Percentiles rank a stretch among this genome's conserved stretches.
Conservation (phyloP, 2,329 filamentous ascomycete species). For the Cladosporium sp. region DNA sequence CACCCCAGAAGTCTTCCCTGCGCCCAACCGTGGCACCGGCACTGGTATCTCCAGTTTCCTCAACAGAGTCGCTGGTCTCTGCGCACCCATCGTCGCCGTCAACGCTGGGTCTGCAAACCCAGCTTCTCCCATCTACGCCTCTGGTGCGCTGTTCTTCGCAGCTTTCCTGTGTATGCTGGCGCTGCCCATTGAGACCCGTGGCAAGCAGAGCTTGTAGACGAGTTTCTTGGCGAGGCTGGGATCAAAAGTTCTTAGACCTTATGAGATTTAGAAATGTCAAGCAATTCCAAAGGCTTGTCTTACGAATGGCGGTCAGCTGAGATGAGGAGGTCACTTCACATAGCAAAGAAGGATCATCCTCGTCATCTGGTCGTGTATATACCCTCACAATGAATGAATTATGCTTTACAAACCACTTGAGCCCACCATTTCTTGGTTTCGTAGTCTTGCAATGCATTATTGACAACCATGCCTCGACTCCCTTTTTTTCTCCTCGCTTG, state of each 20-base stretch:
- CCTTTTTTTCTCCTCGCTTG: too few species aligned
- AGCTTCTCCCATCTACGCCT: slow-evolving; percentile 45
- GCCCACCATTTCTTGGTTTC: too few species aligned
- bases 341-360: neutral
- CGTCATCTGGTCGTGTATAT: neutral
- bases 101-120: slow-evolving; percentile 42
- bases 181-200: slow-evolving; percentile 47
- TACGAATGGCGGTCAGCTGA: neutral
- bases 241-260: neutral
- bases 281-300: neutral
- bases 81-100: slow-evolving; percentile 66
- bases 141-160: slow-evolving; percentile 45
- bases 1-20: slow-evolving; percentile 75
- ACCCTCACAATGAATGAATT: neutral
- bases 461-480: too few species aligned
- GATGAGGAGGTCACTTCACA: neutral
- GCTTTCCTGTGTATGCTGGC: slow-evolving; percentile 45
- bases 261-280: neutral
- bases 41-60: slow-evolving; percentile 71
- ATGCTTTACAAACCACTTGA: neutral
- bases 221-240: too few species aligned
- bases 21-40: slow-evolving; percentile 69
- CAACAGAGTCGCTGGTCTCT: slow-evolving; percentile 66
- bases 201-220: slow-evolving; percentile 42
- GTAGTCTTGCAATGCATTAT: too few species aligned